Base-by-base conservation (phyloP, 164 flowering plant genomes). In the Stephania japonica region DNA sequence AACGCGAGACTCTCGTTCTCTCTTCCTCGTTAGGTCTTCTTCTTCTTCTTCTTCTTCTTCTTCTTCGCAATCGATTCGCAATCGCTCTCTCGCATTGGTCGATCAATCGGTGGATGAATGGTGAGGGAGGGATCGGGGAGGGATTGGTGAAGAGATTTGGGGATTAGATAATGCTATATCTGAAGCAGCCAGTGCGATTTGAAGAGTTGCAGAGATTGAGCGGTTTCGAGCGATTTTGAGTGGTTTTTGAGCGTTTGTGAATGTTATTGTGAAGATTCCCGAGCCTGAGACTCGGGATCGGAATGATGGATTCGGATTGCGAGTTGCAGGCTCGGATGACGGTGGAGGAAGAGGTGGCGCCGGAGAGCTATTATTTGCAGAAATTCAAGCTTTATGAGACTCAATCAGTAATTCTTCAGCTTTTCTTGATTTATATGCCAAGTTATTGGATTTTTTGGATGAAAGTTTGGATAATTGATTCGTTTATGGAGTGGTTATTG, bases 331-430 rank as follows among this genome's bases (percentile, higher is more conserved):
- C 64, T 59, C 64, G 64, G 64, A n/a, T 59, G 24, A 8, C 21
- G 59, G 12, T 19, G 59, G 19, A 13, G 21, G 64, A 59, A 11
- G 64, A 18, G 64, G 8, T 56, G 32, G 78, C 70, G 42, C 73
- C 67, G 42, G 77, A 61, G 44, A 42, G 71, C 53, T 65, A 65
- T 49, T 85, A 79, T 70, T 65, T 92, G 82, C 89, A 89, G 80
- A 90, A 92, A 65, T 92, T 90, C 84, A 81, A 77, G 73, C 89
- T 92, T 38, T 90, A 87, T n/a, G 64, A 59, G 9, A 59, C 64
- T 59, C 64, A 59, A 59, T 59, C 64, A 59, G 64, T 59, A 59
- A 59, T 59, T 59, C 63, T 56, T 56, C 23, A 4, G 7, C 4
- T 53, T 6, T 53, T 1, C 61, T 53, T 53, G 4, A 6, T 16